Conservation (phyloP, 2,329 filamentous ascomycete species). For the Cladophialophora exuberans region DNA sequence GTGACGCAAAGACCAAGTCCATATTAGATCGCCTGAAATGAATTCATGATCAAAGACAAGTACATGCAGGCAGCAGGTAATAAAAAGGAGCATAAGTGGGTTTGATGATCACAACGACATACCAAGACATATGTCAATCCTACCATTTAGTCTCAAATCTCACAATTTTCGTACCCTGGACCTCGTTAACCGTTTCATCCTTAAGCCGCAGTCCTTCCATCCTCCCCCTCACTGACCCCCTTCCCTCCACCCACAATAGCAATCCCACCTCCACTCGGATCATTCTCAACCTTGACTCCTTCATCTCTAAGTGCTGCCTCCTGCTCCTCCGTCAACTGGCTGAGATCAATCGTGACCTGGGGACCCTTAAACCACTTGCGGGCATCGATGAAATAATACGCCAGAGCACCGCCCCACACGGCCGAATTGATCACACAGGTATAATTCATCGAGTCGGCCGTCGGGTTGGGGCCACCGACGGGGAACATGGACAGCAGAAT, state of each 20-base stretch:
- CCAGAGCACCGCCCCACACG: constrained; percentile 60
- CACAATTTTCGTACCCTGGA: too few relatives aligned
- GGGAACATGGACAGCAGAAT: constrained; percentile 64
- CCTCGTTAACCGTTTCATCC: too few relatives aligned
- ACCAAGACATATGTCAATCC: too few relatives aligned
- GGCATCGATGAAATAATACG: constrained; percentile 61
- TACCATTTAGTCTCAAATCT: too few relatives aligned
- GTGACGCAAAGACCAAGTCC: too few relatives aligned
- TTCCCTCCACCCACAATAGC: constrained; percentile 14
- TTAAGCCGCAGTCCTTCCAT: background rate
- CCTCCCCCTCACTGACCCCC: background rate
- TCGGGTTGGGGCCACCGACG: constrained; percentile 56
- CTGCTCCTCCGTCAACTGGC: constrained; percentile 37
- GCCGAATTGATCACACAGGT: constrained; percentile 64
- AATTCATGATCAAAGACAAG: too few relatives aligned
- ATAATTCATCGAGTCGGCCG: constrained; percentile 62
- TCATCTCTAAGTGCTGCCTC: constrained; percentile 32
- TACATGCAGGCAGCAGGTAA: too few relatives aligned
- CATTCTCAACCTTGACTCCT: constrained; percentile 21
- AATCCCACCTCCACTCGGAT: constrained; percentile 4
- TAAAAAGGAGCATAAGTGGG: too few relatives aligned
- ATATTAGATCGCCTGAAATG: too few relatives aligned
- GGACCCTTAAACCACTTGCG: constrained; percentile 65
- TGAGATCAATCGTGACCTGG: constrained; percentile 56
- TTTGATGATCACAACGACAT: too few relatives aligned